Conservation (phyloP, 2,329 filamentous ascomycete species). For the Esteya vermicola region DNA sequence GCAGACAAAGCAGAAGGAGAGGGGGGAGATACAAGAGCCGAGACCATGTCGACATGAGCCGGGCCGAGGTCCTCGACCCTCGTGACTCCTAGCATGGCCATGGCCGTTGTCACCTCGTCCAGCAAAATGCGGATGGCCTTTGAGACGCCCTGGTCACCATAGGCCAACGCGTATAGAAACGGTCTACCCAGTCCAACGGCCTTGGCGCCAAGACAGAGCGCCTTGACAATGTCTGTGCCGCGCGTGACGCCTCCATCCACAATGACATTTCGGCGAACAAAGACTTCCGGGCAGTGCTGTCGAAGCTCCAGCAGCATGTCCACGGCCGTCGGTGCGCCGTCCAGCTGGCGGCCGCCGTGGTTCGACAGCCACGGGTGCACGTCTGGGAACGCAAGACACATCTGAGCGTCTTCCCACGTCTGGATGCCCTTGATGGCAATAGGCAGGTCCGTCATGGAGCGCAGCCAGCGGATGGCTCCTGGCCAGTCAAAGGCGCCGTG, state of each 20-base stretch:
- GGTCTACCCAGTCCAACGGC: constrained; percentile 67
- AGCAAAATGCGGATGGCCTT: neutral
- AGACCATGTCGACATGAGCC: neutral
- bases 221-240: constrained; percentile 82
- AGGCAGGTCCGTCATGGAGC: constrained; percentile 35
- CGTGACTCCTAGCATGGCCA: neutral
- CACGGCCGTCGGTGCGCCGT: constrained; percentile 63
- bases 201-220: constrained; percentile 68
- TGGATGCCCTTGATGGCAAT: constrained; percentile 89
- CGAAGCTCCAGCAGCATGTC: constrained; percentile 62
- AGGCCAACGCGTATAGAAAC: constrained; percentile 38
- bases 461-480: neutral
- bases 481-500: neutral
- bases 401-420: constrained; percentile 86
- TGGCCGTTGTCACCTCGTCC: neutral
- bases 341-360: constrained; percentile 75
- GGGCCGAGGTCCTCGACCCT: neutral
- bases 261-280: constrained; percentile 62
- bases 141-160: neutral
- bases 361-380: constrained; percentile 57
- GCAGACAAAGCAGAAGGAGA: no score
- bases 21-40: no score
- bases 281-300: constrained; percentile 59
- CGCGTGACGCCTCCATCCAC: constrained; percentile 76
- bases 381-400: constrained; percentile 55